Evolutionary conservation across 2,329 filamentous ascomycete genomes (phyloP), one percentile per base, ranked within the genome.

Genomic region (Fusarium mundagurra): DNA sequence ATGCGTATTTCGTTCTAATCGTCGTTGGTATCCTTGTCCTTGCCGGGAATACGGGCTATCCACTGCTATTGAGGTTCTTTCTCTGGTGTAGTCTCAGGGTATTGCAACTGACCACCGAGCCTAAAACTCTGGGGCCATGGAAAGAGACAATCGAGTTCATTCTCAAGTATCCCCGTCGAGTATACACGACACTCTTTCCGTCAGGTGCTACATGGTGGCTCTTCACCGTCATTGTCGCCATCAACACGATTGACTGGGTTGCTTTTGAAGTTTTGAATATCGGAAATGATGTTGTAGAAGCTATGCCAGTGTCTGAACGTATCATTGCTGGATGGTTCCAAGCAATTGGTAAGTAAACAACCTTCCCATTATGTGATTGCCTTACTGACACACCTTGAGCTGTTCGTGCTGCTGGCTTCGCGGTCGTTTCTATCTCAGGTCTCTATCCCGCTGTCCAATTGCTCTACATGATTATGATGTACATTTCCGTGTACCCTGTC

Each of bases 311-410:
- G 0, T 86, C 86, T 1, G 86, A 87, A 22, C 86, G 91, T 3
- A 83, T 91, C 9, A 82, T 93, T 29, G 91, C 91, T 72, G 91
- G 91, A 0, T 83, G 93, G 8, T 93, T 93, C 76, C 90, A 92
- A 77, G 89, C 89, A 4, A 78, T 90, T 18, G 85, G 86, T 88
- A 81, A 67, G 85, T 79, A 77, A 17, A 8, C n/a, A 29, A 47
- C 20, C 17, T 33, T 11, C 16, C 20, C 13, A 5, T 10, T 44
- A 31, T 38, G 8, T 24, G 29, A 20, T 17, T 31, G 38, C 9
- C 9, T n/a, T 24, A 29, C 67, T 78, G 57, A 78, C 44, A 33
- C 34, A 43, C 5, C 5, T n/a, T 3, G 60, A 84, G 89, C 90
- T 62, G 89, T 92, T 10, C 88, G 92, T 12, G 89, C 89, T 14